Conservation (phyloP, 164 flowering plant species). For the Tinospora cordifolia region DNA sequence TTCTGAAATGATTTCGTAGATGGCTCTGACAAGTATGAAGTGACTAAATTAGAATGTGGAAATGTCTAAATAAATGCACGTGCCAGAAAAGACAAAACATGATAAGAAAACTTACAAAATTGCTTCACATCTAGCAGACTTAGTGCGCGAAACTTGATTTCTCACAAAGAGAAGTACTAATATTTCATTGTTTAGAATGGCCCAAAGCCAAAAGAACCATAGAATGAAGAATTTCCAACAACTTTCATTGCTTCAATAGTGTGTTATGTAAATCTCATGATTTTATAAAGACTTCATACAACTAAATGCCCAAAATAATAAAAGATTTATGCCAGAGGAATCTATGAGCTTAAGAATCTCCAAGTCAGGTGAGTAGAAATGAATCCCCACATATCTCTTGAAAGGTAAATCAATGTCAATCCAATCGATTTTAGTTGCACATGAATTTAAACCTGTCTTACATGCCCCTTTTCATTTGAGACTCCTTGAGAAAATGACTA, state of each 20-base stretch:
- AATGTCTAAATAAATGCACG: background rate
- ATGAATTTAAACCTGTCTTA: background rate
- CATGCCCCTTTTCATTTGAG: too few species aligned
- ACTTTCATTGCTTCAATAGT: background rate
- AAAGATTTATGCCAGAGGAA: background rate
- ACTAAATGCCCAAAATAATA: background rate
- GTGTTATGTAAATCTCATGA: background rate
- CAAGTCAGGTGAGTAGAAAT: background rate
- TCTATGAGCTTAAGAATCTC: background rate
- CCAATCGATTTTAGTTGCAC: background rate
- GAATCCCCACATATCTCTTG: background rate
- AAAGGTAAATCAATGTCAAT: background rate
- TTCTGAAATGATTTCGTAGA: constrained; percentile 24
- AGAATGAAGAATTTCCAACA: background rate
- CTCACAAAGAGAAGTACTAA: background rate
- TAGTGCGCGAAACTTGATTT: background rate
- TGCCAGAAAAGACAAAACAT: background rate
- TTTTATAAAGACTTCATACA: background rate
- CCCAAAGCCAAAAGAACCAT: background rate
- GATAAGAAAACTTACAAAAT: background rate
- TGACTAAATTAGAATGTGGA: constrained; percentile 19
- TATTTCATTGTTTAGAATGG: background rate
- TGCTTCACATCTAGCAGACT: background rate
- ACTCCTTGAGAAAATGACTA: too few species aligned
- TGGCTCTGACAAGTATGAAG: constrained; percentile 23